A percentile compares a stretch with the other conserved stretches of the same genome.
phyloP scores from a whole-genome alignment of 768 basidiomycete genomes.

The Russula compacta region DNA sequence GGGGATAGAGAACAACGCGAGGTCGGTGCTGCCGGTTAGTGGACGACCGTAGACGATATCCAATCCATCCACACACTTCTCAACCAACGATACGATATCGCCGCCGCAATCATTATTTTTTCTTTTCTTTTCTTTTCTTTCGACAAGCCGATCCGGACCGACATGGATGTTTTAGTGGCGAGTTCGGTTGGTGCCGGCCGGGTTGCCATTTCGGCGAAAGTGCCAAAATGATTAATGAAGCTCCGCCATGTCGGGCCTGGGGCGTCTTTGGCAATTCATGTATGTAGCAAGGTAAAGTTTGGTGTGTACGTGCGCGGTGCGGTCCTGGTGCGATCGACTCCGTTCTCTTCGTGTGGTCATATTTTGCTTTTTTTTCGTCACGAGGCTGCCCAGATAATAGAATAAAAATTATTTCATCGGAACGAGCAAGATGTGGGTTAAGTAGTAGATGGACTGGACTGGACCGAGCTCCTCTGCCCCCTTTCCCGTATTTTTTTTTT shows the following conservation, averaged over 20 bases:
- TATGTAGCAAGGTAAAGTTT: too few relatives aligned
- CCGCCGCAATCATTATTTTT: not conserved
- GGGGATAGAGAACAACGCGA: constrained; percentile 3
- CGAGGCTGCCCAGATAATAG: not conserved
- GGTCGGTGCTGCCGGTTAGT: not conserved
- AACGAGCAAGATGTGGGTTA: not conserved
- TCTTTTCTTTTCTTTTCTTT: not conserved
- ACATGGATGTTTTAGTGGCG: not conserved
- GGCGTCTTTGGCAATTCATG: not conserved
- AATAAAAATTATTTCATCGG: not conserved
- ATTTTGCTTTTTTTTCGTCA: not conserved
- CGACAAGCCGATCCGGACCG: too few relatives aligned
- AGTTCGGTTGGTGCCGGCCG: not conserved
- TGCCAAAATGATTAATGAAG: constrained; percentile 6
- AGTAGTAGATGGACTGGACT: too few relatives aligned
- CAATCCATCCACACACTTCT: not conserved
- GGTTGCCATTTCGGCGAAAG: not conserved
- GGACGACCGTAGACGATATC: not conserved
- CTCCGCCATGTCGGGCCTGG: constrained; percentile 3
- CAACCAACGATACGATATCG: too few relatives aligned
- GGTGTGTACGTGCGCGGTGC: too few relatives aligned
- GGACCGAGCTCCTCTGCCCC: not conserved
- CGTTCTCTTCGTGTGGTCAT: not conserved
- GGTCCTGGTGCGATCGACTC: constrained; percentile 2
- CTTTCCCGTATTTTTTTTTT: not conserved